Evolutionary conservation across 257 asterid genomes (phyloP), one percentile per base, ranked within the genome.

Genomic region (Solanum chilense): DNA sequence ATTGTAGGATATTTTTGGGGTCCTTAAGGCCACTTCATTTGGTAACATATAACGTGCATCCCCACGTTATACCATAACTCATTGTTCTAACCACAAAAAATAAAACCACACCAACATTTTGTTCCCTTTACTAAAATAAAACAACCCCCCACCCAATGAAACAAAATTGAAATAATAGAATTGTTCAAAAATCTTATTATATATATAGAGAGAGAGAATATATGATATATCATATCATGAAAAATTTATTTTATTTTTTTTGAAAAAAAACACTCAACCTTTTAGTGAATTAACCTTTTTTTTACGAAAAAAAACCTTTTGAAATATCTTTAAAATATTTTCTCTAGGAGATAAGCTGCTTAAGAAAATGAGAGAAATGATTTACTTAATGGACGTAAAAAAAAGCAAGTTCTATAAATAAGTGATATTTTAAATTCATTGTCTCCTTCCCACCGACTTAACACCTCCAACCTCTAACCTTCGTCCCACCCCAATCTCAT

Each of bases 21-120:
- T 84, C 87, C 80, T 62, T 62, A 66, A n/a, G 13, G 60, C 18
- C 78, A 66, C 56, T 16, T 41, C 60, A 84, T 14, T 68, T 37
- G 37, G 87, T 41, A 84, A 66, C 87, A 64, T 84, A 73, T 44
- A 84, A 58, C 62, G 60, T 84, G 87, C 42, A 84, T 66, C 21
- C 80, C 41, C 87, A 84, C 60, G 80, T 84, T 84, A 84, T 27
- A 45, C 87, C 78, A 64, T 84, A 60, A 84, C 86, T 84, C 86
- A 12, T 37, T 39, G 77, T 84, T 44, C 87, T 23, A 25, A 64
- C 42, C 31, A 84, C 80, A 84, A 31, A 37, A 37, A 37, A 31
- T 70, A 70, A 66, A 84, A 27, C 80, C 66, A 84, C 18, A 6
- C 7, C 42, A 66, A 66, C 87, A 39, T 16, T 84, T 66, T 66